Conservation (phyloP, 495 filamentous ascomycete genomes). For the Cercophora newfieldiana region DNA sequence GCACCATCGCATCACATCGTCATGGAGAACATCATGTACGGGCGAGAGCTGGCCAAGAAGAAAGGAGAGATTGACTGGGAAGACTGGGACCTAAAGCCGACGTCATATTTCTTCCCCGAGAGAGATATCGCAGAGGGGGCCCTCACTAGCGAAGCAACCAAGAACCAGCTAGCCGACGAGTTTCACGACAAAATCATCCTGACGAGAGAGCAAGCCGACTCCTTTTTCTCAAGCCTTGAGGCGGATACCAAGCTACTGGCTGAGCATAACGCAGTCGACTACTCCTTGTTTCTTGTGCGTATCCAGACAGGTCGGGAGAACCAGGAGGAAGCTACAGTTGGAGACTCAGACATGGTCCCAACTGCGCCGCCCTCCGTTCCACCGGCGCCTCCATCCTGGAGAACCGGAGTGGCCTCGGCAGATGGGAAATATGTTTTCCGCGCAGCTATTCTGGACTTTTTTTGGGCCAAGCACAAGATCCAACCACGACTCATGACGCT, state of each 20-base stretch:
- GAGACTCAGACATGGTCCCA: conserved; percentile 25
- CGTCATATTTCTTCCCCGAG: conserved; percentile 71
- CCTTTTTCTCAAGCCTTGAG: conserved; percentile 50
- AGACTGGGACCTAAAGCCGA: conserved; percentile 69
- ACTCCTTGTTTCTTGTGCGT: conserved; percentile 66
- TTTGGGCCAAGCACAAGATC: conserved; percentile 69
- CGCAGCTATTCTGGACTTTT: conserved; percentile 65
- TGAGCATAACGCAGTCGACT: conserved; percentile 64
- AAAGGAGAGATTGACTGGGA: conserved; percentile 56
- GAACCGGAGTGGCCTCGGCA: conserved; percentile 55
- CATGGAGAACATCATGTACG: conserved; percentile 71
- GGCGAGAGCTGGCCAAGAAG: conserved; percentile 44
- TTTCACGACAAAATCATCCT: conserved; percentile 66
- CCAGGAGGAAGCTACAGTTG: conserved; percentile 22
- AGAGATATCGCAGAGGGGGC: conserved; percentile 62
- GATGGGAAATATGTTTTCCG: conserved; percentile 66
- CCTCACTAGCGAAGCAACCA: conserved; percentile 58
- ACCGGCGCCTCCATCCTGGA: conserved; percentile 49
- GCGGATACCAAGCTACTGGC: conserved; percentile 61
- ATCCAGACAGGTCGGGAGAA: conserved; percentile 35
- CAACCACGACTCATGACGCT: conserved; percentile 62
- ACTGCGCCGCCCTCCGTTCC: conserved; percentile 32
- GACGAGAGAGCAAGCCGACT: conserved; percentile 47
- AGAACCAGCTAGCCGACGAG: conserved; percentile 59
- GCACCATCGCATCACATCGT: conserved; percentile 67